A percentile compares a stretch with the other conserved stretches of the same genome.
Evolutionary conservation across 805 yeast genomes (phyloP).

Genomic region (Barnettozyma salicaria): DNA sequence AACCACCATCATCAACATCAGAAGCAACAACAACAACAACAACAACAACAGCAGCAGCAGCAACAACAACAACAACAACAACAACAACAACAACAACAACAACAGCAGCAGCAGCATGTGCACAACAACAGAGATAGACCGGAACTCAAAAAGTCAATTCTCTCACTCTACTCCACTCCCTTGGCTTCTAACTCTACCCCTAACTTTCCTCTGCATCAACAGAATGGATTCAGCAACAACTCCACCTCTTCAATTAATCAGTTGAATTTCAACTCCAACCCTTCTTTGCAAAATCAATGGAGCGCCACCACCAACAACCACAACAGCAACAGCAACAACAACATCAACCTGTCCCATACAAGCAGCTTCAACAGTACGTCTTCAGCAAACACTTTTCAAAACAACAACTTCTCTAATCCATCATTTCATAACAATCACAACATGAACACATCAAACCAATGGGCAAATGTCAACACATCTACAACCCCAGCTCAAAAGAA

Average conservation of each 20-base stretch:
- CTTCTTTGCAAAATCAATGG: constrained; percentile 9
- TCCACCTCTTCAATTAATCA: constrained; percentile 14
- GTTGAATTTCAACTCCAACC: constrained; percentile 7
- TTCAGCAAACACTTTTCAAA: background rate
- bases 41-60: constrained; percentile 9
- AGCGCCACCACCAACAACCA: constrained; percentile 2
- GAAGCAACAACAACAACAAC: constrained; percentile 14
- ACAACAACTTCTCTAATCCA: constrained; percentile 17
- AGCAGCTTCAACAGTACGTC: no score
- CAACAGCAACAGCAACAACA: no score
- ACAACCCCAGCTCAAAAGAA: constrained; percentile 8
- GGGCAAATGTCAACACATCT: constrained; percentile 16
- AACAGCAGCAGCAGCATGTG: constrained; percentile 6
- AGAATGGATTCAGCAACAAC: constrained; percentile 1
- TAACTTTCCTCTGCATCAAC: constrained; percentile 15
- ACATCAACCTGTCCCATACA: no score
- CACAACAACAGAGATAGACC: constrained; percentile 42
- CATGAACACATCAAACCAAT: constrained; percentile 27
- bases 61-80: constrained; percentile 4
- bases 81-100: constrained; percentile 15
- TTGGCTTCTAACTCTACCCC: constrained; percentile 21
- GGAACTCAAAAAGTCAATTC: constrained; percentile 85
- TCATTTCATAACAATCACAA: constrained; percentile 30
- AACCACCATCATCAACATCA: constrained; percentile 13
- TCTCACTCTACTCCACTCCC: constrained; percentile 77